These are phyloP conservation scores for Lachnellula subtilissima DNA, from an alignment of 2,329 filamentous ascomycete genomes.

Conservation along the genomic window DNA sequence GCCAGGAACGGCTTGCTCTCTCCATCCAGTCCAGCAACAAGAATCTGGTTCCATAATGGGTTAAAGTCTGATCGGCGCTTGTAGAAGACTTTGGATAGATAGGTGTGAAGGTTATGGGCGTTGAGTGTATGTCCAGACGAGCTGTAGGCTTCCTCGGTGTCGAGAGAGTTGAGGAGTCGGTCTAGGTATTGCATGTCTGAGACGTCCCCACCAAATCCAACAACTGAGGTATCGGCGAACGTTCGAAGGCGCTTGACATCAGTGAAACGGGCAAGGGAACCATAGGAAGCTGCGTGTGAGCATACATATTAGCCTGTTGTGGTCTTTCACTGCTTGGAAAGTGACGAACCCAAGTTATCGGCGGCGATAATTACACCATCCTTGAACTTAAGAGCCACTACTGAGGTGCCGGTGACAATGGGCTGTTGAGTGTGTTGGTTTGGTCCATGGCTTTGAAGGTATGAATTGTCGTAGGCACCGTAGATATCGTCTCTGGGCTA, in stretches of 20 bases:
- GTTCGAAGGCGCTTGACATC: conserved; percentile 91
- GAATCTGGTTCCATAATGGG: conserved; percentile 92
- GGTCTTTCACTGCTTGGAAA: neutral
- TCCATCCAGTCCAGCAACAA: conserved; percentile 84
- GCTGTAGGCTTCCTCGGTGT: conserved; percentile 82
- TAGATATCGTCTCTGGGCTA: conserved; percentile 98
- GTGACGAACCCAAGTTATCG: conserved; percentile 76
- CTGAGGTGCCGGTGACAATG: conserved; percentile 93
- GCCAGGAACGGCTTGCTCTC: conserved; percentile 81
- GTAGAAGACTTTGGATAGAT: conserved; percentile 94
- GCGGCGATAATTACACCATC: conserved; percentile 94
- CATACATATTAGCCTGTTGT: conserved; percentile 16
- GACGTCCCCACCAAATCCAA: conserved; percentile 95
- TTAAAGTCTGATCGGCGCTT: conserved; percentile 92
- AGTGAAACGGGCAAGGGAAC: conserved; percentile 92
- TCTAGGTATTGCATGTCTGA: conserved; percentile 99
- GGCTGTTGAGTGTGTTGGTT: conserved; percentile 87
- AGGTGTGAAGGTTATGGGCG: conserved; percentile 93
- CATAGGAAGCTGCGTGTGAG: conserved; percentile 73
- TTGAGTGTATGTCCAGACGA: conserved; percentile 56
- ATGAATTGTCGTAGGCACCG: conserved; percentile 84
- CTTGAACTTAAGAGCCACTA: conserved; percentile 91
- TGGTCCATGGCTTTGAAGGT: conserved; percentile 67
- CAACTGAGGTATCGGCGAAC: conserved; percentile 77
- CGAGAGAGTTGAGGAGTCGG: conserved; percentile 80